Evolutionary conservation across 345 rosid genomes (phyloP).

Genomic region (Orychophragmus violaceus): DNA sequence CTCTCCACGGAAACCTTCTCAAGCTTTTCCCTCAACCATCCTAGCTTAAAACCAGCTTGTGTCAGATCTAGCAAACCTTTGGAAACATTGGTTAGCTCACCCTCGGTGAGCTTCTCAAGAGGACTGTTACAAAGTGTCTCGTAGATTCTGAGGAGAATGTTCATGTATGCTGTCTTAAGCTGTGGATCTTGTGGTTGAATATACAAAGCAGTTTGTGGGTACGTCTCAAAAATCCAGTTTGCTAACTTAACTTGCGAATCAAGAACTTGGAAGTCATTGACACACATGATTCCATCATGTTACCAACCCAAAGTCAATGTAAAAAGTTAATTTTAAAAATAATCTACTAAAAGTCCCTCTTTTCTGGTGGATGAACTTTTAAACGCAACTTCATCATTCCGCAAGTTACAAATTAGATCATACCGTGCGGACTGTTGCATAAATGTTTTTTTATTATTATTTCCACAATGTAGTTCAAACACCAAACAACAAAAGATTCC

Average conservation of each 20-base stretch:
- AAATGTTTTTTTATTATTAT: too few relatives aligned
- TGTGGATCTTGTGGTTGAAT: constrained; percentile 1
- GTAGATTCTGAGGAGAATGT: constrained; percentile 3
- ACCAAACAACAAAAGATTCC: not conserved
- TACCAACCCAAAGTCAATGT: too few relatives aligned
- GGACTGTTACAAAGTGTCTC: not conserved
- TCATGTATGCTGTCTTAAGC: constrained; percentile 4
- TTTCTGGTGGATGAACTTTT: too few relatives aligned
- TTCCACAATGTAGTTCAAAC: too few relatives aligned
- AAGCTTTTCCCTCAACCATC: constrained; percentile 5
- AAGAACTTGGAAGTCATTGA: constrained; percentile 6
- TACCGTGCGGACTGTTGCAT: too few relatives aligned
- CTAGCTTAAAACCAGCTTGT: not conserved
- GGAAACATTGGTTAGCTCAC: not conserved
- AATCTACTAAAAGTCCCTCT: too few relatives aligned
- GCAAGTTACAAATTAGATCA: too few relatives aligned
- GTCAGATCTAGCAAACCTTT: not conserved
- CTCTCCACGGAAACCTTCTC: not conserved
- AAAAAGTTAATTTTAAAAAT: too few relatives aligned
- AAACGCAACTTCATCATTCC: too few relatives aligned
- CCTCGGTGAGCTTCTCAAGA: not conserved
- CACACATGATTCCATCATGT: not conserved
- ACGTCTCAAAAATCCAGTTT: not conserved
- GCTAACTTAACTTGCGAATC: not conserved
- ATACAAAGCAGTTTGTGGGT: not conserved